Conservation (phyloP, 148 eudicot genomes). For the Nyssa sinensis region DNA sequence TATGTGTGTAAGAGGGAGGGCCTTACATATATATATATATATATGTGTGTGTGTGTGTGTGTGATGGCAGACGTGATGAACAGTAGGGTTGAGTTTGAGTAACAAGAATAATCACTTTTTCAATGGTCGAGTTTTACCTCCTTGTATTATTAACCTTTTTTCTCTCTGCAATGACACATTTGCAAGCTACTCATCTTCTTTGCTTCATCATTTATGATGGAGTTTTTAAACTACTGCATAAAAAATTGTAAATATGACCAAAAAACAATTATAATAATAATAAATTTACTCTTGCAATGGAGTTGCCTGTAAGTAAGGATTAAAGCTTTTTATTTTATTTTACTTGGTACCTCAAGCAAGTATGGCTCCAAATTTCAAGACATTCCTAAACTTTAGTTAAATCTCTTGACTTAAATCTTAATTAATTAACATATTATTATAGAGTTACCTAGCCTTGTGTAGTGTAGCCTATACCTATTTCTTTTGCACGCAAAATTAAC, state of each 20-base stretch:
- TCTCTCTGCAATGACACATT: no score
- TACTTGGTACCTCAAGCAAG: background rate
- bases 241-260: no score
- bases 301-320: background rate
- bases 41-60: no score
- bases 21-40: no score
- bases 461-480: background rate
- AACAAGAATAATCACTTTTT: background rate
- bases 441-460: background rate
- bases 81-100: no score
- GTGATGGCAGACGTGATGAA: no score
- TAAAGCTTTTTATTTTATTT: background rate
- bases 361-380: background rate
- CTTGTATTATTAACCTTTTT: background rate
- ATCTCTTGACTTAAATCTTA: background rate
- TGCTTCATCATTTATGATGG: no score
- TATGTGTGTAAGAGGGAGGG: background rate
- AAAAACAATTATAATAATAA: no score
- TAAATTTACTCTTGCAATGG: no score
- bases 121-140: background rate
- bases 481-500: no score
- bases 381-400: background rate
- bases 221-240: no score
- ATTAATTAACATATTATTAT: background rate
- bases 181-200: no score